Evolutionary conservation across 2,329 filamentous ascomycete genomes (phyloP).

Genomic region (Fusarium sp.): DNA sequence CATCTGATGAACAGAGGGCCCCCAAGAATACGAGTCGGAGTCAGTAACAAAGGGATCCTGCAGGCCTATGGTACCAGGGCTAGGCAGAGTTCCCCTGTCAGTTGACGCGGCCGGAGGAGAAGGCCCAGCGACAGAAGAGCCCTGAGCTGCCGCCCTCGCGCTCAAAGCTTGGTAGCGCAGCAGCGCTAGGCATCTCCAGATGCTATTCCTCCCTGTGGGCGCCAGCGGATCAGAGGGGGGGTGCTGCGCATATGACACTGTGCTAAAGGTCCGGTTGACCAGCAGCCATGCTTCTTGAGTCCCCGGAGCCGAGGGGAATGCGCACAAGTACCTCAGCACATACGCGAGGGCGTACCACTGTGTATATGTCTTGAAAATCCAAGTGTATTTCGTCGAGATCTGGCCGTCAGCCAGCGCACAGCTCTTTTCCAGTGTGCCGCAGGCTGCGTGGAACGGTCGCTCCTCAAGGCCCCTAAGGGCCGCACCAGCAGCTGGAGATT

Average conservation of each 20-base stretch:
- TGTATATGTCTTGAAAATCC: constrained; percentile 24
- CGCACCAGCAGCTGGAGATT: background rate
- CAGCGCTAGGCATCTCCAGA: constrained; percentile 17
- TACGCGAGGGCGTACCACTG: constrained; percentile 29
- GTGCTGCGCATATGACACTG: background rate
- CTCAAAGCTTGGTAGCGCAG: constrained; percentile 13
- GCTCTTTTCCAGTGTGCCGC: constrained; percentile 10
- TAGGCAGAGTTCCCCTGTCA: background rate
- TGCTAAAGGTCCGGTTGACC: constrained; percentile 6
- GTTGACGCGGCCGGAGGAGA: background rate
- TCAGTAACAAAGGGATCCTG: background rate
- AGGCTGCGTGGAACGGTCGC: constrained; percentile 15
- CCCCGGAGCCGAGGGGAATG: constrained; percentile 11
- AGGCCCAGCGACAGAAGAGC: background rate
- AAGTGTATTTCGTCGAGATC: constrained; percentile 8
- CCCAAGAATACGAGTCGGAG: background rate
- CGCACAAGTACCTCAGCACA: constrained; percentile 21
- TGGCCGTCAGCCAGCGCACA: constrained; percentile 9
- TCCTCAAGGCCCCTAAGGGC: constrained; percentile 8
- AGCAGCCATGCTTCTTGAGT: constrained; percentile 18
- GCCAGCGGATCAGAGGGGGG: background rate
- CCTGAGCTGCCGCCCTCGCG: constrained; percentile 5
- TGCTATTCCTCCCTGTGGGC: constrained; percentile 9
- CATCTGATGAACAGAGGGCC: background rate
- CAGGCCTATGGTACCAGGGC: background rate